phyloP scores from a whole-genome alignment of 208 protist genomes.

The Balamuthia mandrillaris region DNA sequence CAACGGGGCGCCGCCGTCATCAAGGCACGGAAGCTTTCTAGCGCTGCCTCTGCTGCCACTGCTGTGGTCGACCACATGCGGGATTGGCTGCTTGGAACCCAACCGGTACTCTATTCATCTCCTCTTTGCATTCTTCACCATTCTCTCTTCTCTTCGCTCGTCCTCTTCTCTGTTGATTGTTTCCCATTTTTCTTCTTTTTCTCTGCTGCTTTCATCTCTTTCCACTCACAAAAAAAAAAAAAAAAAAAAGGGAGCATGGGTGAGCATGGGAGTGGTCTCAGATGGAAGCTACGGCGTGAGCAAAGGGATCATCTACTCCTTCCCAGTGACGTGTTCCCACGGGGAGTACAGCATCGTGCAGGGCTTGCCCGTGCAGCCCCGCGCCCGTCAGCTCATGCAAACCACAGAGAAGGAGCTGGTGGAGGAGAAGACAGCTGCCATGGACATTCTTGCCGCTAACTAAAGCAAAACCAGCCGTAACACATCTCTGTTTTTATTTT shows the following conservation, averaged over 20 bases:
- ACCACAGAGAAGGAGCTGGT: conserved; percentile 38
- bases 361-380: not conserved
- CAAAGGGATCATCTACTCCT: conserved; percentile 87
- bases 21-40: conserved; percentile 77
- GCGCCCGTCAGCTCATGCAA: not conserved
- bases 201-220: no score
- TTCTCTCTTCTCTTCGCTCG: not conserved
- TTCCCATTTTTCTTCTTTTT: no score
- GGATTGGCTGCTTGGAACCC: conserved; percentile 75
- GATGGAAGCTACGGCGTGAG: conserved; percentile 85
- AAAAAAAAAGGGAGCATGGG: conserved; percentile 49
- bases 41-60: conserved; percentile 89
- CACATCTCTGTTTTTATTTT: no score
- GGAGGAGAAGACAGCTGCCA: conserved; percentile 25
- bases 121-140: not conserved
- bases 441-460: no score
- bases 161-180: not conserved
- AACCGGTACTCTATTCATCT: not conserved
- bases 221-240: no score
- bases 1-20: conserved; percentile 88
- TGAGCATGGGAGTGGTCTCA: conserved; percentile 89
- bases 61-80: conserved; percentile 72
- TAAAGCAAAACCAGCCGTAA: no score
- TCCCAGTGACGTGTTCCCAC: conserved; percentile 81
- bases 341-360: conserved; percentile 81